phyloP scores from a whole-genome alignment of 1,284 basidiomycete species.

The Mycena citricolor region DNA sequence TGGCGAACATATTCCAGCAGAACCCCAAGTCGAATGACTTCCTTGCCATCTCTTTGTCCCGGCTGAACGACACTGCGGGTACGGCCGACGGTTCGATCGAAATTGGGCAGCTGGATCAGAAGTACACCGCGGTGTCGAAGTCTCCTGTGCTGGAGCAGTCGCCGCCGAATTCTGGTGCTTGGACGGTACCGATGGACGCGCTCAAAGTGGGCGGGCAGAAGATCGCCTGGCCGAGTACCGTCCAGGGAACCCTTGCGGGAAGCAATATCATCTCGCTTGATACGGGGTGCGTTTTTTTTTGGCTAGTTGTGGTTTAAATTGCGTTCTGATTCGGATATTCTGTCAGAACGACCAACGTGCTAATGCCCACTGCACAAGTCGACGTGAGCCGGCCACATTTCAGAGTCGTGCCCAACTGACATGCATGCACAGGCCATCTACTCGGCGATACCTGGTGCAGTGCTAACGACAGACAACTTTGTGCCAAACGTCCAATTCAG shows the following conservation, averaged over 20 bases:
- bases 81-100: constrained; percentile 39
- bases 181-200: constrained; percentile 42
- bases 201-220: constrained; percentile 33
- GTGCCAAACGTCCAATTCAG: constrained; percentile 23
- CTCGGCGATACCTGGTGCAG: constrained; percentile 35
- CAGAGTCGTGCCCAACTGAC: too few species aligned
- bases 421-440: constrained; percentile 42
- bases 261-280: constrained; percentile 40
- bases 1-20: constrained; percentile 41
- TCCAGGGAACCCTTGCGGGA: constrained; percentile 31
- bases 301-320: too few species aligned
- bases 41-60: constrained; percentile 42
- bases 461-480: constrained; percentile 12
- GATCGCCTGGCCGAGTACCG: constrained; percentile 28
- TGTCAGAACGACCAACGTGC: constrained; percentile 37
- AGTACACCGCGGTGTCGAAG: constrained; percentile 33
- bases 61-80: constrained; percentile 38
- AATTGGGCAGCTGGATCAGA: constrained; percentile 44
- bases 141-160: constrained; percentile 34
- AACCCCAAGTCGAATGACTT: constrained; percentile 37
- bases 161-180: constrained; percentile 35
- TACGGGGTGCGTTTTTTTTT: too few species aligned
- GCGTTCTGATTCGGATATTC: too few species aligned
- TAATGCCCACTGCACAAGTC: too few species aligned
- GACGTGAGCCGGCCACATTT: too few species aligned